phyloP scores from a whole-genome alignment of 2,329 filamentous ascomycete genomes.

The Ustulina deusta region DNA sequence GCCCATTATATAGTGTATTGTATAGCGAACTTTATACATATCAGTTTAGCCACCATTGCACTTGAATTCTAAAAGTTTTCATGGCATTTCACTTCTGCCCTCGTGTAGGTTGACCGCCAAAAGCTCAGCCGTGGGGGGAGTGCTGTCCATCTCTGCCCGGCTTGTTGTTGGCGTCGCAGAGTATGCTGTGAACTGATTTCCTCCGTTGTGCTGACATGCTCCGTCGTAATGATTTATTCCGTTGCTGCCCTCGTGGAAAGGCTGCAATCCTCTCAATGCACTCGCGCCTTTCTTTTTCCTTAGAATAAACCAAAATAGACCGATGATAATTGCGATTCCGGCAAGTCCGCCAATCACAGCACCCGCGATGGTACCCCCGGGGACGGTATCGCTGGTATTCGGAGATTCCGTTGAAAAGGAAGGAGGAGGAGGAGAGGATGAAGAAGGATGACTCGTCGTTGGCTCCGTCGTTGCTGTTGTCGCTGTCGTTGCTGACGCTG shows the following conservation, averaged over 20 bases:
- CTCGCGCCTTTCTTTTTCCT: conserved; percentile 22
- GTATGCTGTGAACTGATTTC: conserved; percentile 1
- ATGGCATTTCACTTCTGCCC: conserved; percentile 24
- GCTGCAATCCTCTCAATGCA: no score
- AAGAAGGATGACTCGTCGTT: conserved; percentile 5
- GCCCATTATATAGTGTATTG: background rate
- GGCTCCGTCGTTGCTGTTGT: background rate
- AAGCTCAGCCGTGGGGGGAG: conserved; percentile 12
- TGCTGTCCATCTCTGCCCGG: conserved; percentile 21
- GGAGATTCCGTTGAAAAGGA: background rate
- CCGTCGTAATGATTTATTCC: background rate
- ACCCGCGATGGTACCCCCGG: conserved; percentile 34
- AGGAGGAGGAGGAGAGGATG: no score
- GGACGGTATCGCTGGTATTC: conserved; percentile 3
- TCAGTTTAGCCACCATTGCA: background rate
- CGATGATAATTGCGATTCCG: conserved; percentile 30
- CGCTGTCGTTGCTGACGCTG: background rate
- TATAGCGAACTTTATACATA: background rate
- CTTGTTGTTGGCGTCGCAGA: background rate
- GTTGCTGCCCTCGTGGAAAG: no score
- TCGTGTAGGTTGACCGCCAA: background rate
- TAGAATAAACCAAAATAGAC: conserved; percentile 32
- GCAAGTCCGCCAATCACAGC: conserved; percentile 38
- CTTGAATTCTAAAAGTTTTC: background rate
- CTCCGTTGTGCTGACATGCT: background rate